Conservation (phyloP, 768 basidiomycete genomes). For the Tylopilus sp. region DNA sequence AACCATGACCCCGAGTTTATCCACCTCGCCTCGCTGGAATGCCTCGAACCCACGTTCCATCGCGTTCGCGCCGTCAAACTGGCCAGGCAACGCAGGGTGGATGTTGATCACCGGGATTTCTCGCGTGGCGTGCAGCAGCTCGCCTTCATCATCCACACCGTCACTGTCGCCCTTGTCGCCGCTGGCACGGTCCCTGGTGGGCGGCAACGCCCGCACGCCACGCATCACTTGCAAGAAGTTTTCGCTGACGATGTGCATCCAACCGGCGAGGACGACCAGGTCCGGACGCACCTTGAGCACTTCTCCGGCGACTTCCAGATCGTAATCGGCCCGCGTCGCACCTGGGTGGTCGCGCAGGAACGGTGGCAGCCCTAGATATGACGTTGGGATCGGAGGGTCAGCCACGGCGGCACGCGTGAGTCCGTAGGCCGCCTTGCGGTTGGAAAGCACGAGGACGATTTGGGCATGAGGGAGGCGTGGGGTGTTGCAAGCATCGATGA, state of each 20-base stretch:
- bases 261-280: slow-evolving; percentile 92
- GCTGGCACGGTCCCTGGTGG: slow-evolving; percentile 5
- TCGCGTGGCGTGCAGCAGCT: slow-evolving; percentile 8
- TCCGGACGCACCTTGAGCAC: slow-evolving; percentile 68
- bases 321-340: slow-evolving; percentile 81
- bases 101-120: slow-evolving; percentile 88
- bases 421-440: slow-evolving; percentile 88
- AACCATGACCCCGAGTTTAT: slow-evolving; percentile 83
- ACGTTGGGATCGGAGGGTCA: slow-evolving; percentile 75
- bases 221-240: slow-evolving; percentile 67
- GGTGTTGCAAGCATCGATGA: slow-evolving; percentile 85
- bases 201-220: slow-evolving; percentile 15
- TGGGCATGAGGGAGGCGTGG: slow-evolving; percentile 62
- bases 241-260: slow-evolving; percentile 95
- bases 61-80: slow-evolving; percentile 95
- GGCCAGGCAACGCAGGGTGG: slow-evolving; percentile 92
- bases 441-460: slow-evolving; percentile 85
- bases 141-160: slow-evolving; percentile 30
- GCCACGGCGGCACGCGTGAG: slow-evolving; percentile 73
- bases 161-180: no score
- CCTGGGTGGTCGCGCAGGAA: slow-evolving; percentile 72
- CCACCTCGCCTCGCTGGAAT: slow-evolving; percentile 78
- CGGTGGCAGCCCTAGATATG: slow-evolving; percentile 79
- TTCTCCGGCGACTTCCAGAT: slow-evolving; percentile 69
- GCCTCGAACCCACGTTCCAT: slow-evolving; percentile 88